Evolutionary conservation across 495 filamentous ascomycete species (phyloP), one percentile per base, ranked within the genome.

Genomic region (Trichoderma orchidacearum): DNA sequence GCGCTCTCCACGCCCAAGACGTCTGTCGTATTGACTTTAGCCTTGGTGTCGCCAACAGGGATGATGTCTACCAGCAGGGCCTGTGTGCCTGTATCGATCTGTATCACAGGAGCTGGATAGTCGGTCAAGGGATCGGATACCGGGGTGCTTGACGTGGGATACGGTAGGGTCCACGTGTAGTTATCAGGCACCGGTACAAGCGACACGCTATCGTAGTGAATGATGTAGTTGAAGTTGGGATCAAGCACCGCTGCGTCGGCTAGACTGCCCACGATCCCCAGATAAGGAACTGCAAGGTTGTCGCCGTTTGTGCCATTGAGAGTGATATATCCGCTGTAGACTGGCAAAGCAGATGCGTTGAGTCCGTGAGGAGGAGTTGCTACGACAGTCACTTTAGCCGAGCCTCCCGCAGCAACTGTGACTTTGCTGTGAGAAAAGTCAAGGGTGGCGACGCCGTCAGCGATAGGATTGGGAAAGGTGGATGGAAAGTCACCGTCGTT

Each of bases 261-360:
- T 9, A 52, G 55, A 30, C 65, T 60, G 12, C 58, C 58, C 0
- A 53, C 23, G 3, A 60, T 48, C 17, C 67, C 67, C 53, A 67
- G 30, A 27, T 69, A 68, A 0, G 66, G 66, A 5, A 69, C 23
- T 3, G 53, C 53, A n/a, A 68, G 57, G 2, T 56, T 50, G 11
- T 69, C 66, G 8, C 60, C 64, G 31, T 64, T 67, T 11, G 59
- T 61, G 48, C 63, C 58, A 6, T 60, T 63, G 53, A 69, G 23
- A 12, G 62, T 51, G 8, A 69, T 63, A 34, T 67, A 63, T 18
- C 67, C 67, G 9, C 64, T 61, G 32, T 68, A 69, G n/a, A 68
- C 56, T 8, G 66, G 67, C 15, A 69, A 29, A 1, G 56, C 55
- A 1, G 51, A 57, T n/a, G 59, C 38, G 11, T 65, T 51, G 15